Conservation (phyloP, 2,329 filamentous ascomycete species). For the Onygenales sp. region DNA sequence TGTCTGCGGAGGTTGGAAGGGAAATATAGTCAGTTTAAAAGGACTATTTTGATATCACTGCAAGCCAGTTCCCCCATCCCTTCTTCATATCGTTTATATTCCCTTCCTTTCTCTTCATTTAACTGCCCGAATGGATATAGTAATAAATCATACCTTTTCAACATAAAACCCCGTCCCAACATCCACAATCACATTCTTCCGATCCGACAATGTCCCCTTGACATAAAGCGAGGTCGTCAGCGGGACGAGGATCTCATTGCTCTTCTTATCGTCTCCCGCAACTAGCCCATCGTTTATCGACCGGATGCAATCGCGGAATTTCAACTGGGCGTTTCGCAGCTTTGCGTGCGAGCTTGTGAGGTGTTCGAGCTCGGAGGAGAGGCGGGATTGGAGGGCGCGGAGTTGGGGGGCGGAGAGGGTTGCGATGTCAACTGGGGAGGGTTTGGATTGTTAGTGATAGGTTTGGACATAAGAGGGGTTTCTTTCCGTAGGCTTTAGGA, state of each 20-base stretch:
- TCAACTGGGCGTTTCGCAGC: constrained; percentile 78
- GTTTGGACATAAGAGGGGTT: background rate
- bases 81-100: too few relatives aligned
- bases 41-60: too few relatives aligned
- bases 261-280: constrained; percentile 20
- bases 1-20: constrained; percentile 25
- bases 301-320: constrained; percentile 81
- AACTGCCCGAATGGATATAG: background rate
- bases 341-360: constrained; percentile 83
- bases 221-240: constrained; percentile 93
- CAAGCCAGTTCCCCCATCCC: too few relatives aligned
- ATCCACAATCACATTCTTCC: constrained; percentile 76
- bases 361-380: constrained; percentile 93
- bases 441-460: background rate
- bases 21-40: background rate
- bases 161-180: constrained; percentile 91
- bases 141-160: constrained; percentile 58
- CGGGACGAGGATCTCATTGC: constrained; percentile 65
- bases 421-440: constrained; percentile 56
- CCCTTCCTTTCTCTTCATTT: background rate
- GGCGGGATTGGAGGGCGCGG: constrained; percentile 84
- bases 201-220: constrained; percentile 64
- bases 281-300: constrained; percentile 57
- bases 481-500: background rate
- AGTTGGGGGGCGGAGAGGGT: constrained; percentile 77